Evolutionary conservation across 192 early-diverging fungal species (phyloP), one percentile per base, ranked within the genome.

Genomic region (Coemansia sp.): DNA sequence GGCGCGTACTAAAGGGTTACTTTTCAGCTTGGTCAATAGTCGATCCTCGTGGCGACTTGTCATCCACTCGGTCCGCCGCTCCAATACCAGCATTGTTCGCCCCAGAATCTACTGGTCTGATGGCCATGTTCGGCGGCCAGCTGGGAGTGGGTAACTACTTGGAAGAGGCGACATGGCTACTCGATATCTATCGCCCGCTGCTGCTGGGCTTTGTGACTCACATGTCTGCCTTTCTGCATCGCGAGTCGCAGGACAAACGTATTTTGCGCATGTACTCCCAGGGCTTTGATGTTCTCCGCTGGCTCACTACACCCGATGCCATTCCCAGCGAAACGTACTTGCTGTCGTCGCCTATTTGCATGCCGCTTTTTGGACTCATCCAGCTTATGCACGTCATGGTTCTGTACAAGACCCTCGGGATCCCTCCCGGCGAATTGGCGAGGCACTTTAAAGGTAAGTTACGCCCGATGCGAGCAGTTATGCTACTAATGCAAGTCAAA

Each of bases 71-170:
- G n/a, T 29, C 61, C 38, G 61, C 16, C 11, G 38, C 61, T 38
- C 58, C 58, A 9, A 1, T 1, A 34, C 66, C 77, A 33, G 72
- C 66, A 1, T 62, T 83, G 9, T 55, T 88, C 40, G 62, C 73
- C 3, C 66, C 87, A 15, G 81, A 81, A 10, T 75, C 80, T n/a
- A 86, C 89, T 22, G 78, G 83, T 22, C 71, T 91, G 20, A 87
- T 94, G 69, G 94, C 94, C 46, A 86, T 97, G 61, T 98, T 98
- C 87, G 97, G 97, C 63, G 97, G 97, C 57, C 95, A 98, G 75
- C 94, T 92, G 47, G 95, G 92, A 53, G 94, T 91, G 61, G 88
- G 89, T 20, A 89, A 90, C 57, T 95, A 93, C 78, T 88, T 98
- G 81, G 88, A 91, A 67, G 95, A 98, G 82, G 78, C 95, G 5